Percentiles rank a stretch among this genome's conserved stretches.
phyloP scores from a whole-genome alignment of 306 rosid species.

The Rubus parviflorus region DNA sequence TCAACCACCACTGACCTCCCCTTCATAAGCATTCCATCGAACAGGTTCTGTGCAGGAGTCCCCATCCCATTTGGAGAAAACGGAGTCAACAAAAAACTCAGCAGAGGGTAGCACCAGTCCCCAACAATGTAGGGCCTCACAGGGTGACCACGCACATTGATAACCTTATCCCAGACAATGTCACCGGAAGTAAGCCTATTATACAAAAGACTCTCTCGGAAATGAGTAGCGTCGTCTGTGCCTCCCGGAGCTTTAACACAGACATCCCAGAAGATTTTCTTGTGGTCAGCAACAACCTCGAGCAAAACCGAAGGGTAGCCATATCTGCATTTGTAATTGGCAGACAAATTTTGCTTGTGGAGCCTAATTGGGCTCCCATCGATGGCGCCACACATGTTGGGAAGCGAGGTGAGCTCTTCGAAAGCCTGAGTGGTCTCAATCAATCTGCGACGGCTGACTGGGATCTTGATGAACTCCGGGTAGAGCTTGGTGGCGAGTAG shows the following conservation, averaged over 20 bases:
- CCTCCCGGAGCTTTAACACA: slow-evolving; percentile 88
- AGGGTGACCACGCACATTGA: slow-evolving; percentile 56
- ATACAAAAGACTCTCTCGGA: slow-evolving; percentile 70
- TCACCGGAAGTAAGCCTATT: slow-evolving; percentile 66
- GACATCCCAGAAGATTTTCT: slow-evolving; percentile 91
- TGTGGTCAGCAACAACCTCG: slow-evolving; percentile 83
- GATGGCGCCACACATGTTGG: slow-evolving; percentile 91
- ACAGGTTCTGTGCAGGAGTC: slow-evolving; percentile 77
- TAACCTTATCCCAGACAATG: slow-evolving; percentile 71
- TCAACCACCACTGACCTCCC: slow-evolving; percentile 83
- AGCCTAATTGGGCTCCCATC: slow-evolving; percentile 70
- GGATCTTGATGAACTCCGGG: slow-evolving; percentile 82
- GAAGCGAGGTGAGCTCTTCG: slow-evolving; percentile 80
- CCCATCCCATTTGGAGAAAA: slow-evolving; percentile 71
- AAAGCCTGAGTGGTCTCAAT: slow-evolving; percentile 75
- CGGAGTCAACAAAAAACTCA: slow-evolving; percentile 72
- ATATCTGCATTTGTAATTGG: slow-evolving; percentile 51
- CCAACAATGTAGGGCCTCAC: slow-evolving; percentile 90
- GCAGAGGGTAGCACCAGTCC: slow-evolving; percentile 80
- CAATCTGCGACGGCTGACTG: slow-evolving; percentile 69
- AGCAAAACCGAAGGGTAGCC: slow-evolving; percentile 76
- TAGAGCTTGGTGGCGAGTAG: slow-evolving; percentile 89
- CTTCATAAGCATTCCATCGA: slow-evolving; percentile 93
- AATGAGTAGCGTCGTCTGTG: slow-evolving; percentile 71
- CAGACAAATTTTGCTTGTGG: slow-evolving; percentile 35